Evolutionary conservation across 805 yeast species (phyloP).

Genomic region (Hermanozyma aechmeae): DNA sequence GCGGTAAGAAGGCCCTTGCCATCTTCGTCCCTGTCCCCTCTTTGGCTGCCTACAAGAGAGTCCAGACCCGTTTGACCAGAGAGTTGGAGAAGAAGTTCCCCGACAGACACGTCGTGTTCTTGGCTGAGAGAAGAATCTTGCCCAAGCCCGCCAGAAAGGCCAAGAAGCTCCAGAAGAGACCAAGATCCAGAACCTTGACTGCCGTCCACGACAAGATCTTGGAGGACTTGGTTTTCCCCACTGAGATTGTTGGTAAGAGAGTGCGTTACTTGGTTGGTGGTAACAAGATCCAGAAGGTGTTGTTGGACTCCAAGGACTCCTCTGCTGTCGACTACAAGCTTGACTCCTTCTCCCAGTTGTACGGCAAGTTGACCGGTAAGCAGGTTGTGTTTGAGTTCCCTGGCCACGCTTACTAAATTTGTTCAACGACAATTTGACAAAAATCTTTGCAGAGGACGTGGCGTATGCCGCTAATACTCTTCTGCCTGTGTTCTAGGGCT

Average conservation of each 20-base stretch:
- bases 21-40: constrained; percentile 97
- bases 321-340: constrained; percentile 96
- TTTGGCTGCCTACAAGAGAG: constrained; percentile 88
- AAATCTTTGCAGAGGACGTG: no score
- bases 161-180: constrained; percentile 96
- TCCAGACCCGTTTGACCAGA: constrained; percentile 95
- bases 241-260: constrained; percentile 98
- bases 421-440: no score
- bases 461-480: no score
- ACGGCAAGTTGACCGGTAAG: constrained; percentile 98
- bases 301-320: constrained; percentile 96
- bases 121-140: constrained; percentile 98
- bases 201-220: constrained; percentile 98
- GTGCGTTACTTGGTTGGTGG: constrained; percentile 99
- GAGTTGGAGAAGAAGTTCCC: constrained; percentile 99
- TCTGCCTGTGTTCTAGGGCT: no score
- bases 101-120: constrained; percentile 98
- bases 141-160: constrained; percentile 98
- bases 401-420: constrained; percentile 36
- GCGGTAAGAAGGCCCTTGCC: constrained; percentile 98
- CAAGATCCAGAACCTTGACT: constrained; percentile 98
- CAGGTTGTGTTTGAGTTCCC: constrained; percentile 95
- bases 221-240: constrained; percentile 99
- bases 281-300: constrained; percentile 94
- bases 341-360: constrained; percentile 98